Evolutionary conservation across 129 eudicot species (phyloP).

Genomic region (Escallonia herrerae): DNA sequence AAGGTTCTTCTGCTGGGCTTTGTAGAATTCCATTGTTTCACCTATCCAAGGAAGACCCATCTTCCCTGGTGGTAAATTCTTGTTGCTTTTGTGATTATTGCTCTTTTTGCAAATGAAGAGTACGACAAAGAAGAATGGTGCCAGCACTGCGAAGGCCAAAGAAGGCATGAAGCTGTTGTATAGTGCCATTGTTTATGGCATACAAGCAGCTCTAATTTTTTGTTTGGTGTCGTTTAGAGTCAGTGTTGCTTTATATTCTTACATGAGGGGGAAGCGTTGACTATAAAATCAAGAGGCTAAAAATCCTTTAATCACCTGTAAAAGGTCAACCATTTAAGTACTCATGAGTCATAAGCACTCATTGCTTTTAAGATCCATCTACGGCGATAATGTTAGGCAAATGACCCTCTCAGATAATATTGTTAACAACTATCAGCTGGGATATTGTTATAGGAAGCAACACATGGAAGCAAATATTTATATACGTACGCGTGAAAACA

Average conservation of each 20-base stretch:
- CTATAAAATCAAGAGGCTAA: conserved; percentile 3
- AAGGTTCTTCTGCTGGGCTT: conserved; percentile 44
- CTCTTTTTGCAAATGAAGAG: conserved; percentile 19
- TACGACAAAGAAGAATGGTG: conserved; percentile 18
- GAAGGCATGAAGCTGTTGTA: conserved; percentile 10
- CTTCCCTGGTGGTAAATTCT: conserved; percentile 48
- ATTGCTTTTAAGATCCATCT: conserved; percentile 6
- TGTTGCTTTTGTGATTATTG: conserved; percentile 13
- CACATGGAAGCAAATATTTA: too few relatives aligned
- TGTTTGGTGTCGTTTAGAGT: background rate
- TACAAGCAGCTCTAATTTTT: background rate
- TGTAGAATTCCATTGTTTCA: conserved; percentile 52
- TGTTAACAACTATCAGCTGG: too few relatives aligned
- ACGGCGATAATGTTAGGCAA: too few relatives aligned
- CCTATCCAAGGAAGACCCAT: conserved; percentile 89
- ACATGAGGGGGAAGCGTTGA: background rate
- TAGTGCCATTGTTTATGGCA: conserved; percentile 23
- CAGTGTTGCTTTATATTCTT: background rate
- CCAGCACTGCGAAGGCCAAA: conserved; percentile 10
- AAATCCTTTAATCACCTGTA: too few relatives aligned
- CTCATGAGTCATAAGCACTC: background rate
- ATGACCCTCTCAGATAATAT: too few relatives aligned
- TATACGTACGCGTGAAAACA: too few relatives aligned
- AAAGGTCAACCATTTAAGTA: conserved; percentile 13
- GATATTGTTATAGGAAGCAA: too few relatives aligned